Evolutionary conservation across 202 grass and related monocot species (phyloP).

Genomic region (Carex arenaria): DNA sequence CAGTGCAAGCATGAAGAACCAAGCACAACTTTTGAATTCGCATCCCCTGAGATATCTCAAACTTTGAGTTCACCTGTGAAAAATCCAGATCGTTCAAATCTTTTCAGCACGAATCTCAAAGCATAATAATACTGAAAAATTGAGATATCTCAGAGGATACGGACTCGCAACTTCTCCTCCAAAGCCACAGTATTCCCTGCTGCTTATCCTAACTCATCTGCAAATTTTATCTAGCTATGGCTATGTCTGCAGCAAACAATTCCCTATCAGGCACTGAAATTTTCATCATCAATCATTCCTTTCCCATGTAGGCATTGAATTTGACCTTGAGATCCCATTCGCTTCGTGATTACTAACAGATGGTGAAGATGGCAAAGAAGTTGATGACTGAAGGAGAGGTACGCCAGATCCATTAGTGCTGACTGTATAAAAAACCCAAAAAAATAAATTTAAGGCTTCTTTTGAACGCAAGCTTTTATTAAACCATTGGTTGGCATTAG

Average conservation of each 20-base stretch:
- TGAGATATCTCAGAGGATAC: no score
- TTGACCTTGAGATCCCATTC: constrained; percentile 41
- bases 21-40: not conserved
- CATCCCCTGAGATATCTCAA: no score
- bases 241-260: not conserved
- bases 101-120: no score
- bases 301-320: constrained; percentile 51
- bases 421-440: not conserved
- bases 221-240: constrained; percentile 9
- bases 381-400: constrained; percentile 20
- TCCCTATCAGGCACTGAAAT: not conserved
- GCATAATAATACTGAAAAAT: no score
- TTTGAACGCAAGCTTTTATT: not conserved
- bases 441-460: not conserved
- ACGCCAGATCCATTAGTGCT: not conserved
- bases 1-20: not conserved
- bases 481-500: not conserved
- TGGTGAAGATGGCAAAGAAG: constrained; percentile 58
- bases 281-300: not conserved
- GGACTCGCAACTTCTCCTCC: not conserved
- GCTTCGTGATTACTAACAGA: constrained; percentile 11
- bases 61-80: no score
- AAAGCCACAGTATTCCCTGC: constrained; percentile 1
- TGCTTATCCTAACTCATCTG: not conserved
- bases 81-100: no score